Conservation (phyloP, 768 basidiomycete genomes). For the Tricholoma hemisulphureum region DNA sequence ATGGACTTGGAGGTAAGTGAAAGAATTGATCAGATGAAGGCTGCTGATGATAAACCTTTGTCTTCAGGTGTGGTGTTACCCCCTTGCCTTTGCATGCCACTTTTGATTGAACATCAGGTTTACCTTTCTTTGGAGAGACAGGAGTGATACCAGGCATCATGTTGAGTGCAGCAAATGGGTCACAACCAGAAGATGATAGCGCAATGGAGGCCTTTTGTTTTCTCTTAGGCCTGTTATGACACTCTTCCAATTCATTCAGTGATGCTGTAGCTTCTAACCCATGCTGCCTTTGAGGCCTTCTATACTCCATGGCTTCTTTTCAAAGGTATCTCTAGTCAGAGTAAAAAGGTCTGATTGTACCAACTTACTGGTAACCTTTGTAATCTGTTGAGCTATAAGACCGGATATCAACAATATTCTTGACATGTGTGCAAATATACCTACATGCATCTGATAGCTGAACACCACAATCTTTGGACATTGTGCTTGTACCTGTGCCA, state of each 20-base stretch:
- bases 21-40: not conserved
- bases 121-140: not conserved
- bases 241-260: not conserved
- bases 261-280: not conserved
- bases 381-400: not conserved
- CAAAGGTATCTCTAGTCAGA: not conserved
- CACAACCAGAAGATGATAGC: not conserved
- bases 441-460: not conserved
- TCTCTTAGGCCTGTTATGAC: not conserved
- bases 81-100: not conserved
- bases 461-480: not conserved
- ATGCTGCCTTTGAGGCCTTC: not conserved
- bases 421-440: not conserved
- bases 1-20: not conserved
- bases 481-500: not conserved
- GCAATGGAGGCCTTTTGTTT: not conserved
- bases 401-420: not conserved
- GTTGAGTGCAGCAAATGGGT: not conserved
- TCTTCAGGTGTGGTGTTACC: not conserved
- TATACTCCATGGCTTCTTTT: not conserved
- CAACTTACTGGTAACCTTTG: not conserved
- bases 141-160: not conserved
- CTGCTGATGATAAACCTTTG: not conserved
- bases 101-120: not conserved
- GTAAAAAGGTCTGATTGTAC: not conserved